Conservation (phyloP, 306 rosid species). For the Cajanus cajan region DNA sequence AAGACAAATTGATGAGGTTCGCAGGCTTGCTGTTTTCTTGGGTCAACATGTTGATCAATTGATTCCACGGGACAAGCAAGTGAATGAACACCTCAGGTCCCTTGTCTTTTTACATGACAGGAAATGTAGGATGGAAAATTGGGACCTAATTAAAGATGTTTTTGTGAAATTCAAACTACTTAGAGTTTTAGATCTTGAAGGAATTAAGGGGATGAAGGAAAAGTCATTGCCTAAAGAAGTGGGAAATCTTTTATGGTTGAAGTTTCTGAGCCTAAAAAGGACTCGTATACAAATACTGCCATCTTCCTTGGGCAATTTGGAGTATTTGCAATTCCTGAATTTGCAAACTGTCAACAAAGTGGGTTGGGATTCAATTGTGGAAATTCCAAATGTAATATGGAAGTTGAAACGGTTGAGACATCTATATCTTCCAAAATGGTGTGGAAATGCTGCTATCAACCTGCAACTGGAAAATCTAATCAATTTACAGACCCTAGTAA, state of each 20-base stretch:
- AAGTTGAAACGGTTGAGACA: slow-evolving; percentile 49
- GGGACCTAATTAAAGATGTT: slow-evolving; percentile 12
- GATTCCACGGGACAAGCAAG: background rate
- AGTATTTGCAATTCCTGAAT: slow-evolving; percentile 49
- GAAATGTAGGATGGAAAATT: slow-evolving; percentile 17
- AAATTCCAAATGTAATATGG: slow-evolving; percentile 37
- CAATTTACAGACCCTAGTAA: slow-evolving; percentile 52
- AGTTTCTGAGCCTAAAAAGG: slow-evolving; percentile 40
- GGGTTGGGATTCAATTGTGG: slow-evolving; percentile 36
- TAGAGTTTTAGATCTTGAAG: slow-evolving; percentile 57
- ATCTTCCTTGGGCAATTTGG: slow-evolving; percentile 47
- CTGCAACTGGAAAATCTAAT: slow-evolving; percentile 33
- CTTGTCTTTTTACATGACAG: slow-evolving; percentile 38
- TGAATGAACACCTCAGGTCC: slow-evolving; percentile 36
- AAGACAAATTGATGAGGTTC: slow-evolving; percentile 26
- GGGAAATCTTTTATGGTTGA: slow-evolving; percentile 47
- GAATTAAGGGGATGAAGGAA: slow-evolving; percentile 25
- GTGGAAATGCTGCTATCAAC: slow-evolving; percentile 17
- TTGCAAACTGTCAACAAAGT: slow-evolving; percentile 31
- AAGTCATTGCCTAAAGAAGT: slow-evolving; percentile 43
- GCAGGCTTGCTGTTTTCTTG: slow-evolving; percentile 46
- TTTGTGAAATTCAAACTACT: slow-evolving; percentile 38
- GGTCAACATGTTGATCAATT: slow-evolving; percentile 9
- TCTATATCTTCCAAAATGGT: slow-evolving; percentile 61
- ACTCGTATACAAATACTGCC: slow-evolving; percentile 29